These are phyloP conservation scores for Allium cepa DNA, from an alignment of 106 monocot genomes.

Conservation along the genomic window DNA sequence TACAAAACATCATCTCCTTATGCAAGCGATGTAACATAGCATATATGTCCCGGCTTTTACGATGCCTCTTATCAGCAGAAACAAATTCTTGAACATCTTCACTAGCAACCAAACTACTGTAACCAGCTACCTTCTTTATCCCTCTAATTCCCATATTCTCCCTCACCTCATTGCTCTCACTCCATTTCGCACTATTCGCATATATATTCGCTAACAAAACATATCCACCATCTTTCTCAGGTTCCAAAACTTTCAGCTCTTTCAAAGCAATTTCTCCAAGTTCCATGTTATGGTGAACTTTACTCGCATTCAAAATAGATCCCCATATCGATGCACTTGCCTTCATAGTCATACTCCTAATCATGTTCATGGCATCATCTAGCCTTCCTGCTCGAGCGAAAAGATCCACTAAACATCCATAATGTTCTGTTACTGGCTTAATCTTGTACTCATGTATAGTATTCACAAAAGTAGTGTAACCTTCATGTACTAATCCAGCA, in stretches of 20 bases:
- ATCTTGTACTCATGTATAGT: slow-evolving; percentile 34
- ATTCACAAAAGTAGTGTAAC: slow-evolving; percentile 34
- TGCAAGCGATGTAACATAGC: slow-evolving; percentile 17
- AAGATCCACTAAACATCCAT: slow-evolving; percentile 67
- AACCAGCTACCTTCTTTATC: slow-evolving; percentile 46
- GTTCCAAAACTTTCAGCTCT: slow-evolving; percentile 43
- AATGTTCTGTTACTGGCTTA: slow-evolving; percentile 51
- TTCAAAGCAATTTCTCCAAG: slow-evolving; percentile 32
- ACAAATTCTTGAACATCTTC: slow-evolving; percentile 37
- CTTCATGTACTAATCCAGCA: slow-evolving; percentile 50
- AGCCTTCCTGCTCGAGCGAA: slow-evolving; percentile 56
- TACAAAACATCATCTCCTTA: slow-evolving; percentile 17
- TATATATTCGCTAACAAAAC: slow-evolving; percentile 49
- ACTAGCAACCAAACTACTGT: slow-evolving; percentile 38
- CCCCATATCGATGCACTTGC: slow-evolving; percentile 63
- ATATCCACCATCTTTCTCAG: slow-evolving; percentile 57
- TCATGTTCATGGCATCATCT: slow-evolving; percentile 28
- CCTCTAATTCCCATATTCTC: slow-evolving; percentile 41
- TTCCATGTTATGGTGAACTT: slow-evolving; percentile 21
- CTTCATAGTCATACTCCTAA: slow-evolving; percentile 36
- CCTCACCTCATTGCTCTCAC: slow-evolving; percentile 30
- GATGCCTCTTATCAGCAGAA: slow-evolving; percentile 42
- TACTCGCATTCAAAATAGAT: slow-evolving; percentile 45
- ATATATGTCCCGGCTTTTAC: slow-evolving; percentile 13
- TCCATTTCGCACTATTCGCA: slow-evolving; percentile 55